Evolutionary conservation across 352 stramenopile genomes (phyloP), one percentile per base, ranked within the genome.

Genomic region (Thalassiosira gravida): DNA sequence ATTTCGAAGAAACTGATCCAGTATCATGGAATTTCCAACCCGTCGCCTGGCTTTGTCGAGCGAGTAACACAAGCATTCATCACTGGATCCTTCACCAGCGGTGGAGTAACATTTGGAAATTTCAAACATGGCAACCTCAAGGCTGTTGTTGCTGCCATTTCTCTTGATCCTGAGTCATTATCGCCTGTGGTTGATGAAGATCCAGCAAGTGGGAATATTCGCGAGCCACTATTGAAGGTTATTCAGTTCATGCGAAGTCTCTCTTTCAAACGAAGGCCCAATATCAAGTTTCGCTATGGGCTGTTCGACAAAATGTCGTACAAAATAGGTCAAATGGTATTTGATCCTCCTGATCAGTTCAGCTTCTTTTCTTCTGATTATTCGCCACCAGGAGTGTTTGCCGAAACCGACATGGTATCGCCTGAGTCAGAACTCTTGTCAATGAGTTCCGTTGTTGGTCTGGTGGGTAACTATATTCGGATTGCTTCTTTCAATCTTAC

Each of bases 181-280:
- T 82, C 70, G 24, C 7, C 68, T 64, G 74, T 87, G 5, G 25
- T 92, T 9, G 84, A 88, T 52, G 69, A 79, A 59, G 86, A 93
- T 55, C 76, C 84, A 24, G 59, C 76, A 32, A 75, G 59, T 61
- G 88, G 88, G 1, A 80, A 79, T 53, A 69, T 90, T 1, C 56
- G 86, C 2, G 86, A 93, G 71, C 84, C 88, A 9, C 57, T 92
- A 7, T 47, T 90, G 27, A 90, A 89, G 67, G 56, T 90, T 9
- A 67, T 89, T 18, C 77, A 85, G 24, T 72, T 88, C 50, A 77
- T 89, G 71, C 53, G 77, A 30, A 76, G 62, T 24, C 39, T 84
- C 7, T 63, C 66, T 16, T 90, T 88, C 62, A 20, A 58, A 29
- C 73, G 29, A 47, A 29, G 39, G 14, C 47, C 70, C 27, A 53